Base-by-base conservation (phyloP, 805 yeast genomes). In the Metschnikowia kofuensis region DNA sequence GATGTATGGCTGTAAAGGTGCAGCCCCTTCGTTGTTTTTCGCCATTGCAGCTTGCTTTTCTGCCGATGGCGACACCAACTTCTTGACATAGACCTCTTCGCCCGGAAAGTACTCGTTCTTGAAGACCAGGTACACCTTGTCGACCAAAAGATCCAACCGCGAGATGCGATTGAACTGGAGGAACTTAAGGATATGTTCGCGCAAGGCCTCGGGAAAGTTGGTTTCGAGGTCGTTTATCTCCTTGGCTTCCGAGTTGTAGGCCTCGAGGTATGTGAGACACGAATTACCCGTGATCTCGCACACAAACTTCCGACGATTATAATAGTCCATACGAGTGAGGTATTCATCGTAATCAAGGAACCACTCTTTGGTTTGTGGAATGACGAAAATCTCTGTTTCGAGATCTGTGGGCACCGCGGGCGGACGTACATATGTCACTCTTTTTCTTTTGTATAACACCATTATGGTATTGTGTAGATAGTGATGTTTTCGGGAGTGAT, bases 211-310 rank as follows among this genome's bases (percentile, higher is more conserved):
- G 6, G 99, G 99, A 65, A 94, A 94, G 60, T 80, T 79, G 47
- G 77, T 74, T 60, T 90, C 96, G 45, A 92, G 89, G 52, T 79
- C 81, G 47, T 70, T 72, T 53, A 79, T 74, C 59, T 60, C 82
- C 49, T 61, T 66, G 42, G 51, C 77, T 69, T 92, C 99, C 50
- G 87, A 83, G 46, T 82, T 81, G 40, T 81, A 75, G 0, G 98
- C 99, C 60, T 94, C 95, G 64, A 91, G 91, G 64, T 80, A 94
- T 0, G 97, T 89, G 49, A 92, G 76, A 59, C 95, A 86, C 14
- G 97, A 85, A 60, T 89, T 88, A 12, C 99, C 99, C 0, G 97
- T 89, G 42, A 92, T 86, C 68, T 94, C 99, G 70, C 98, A 94
- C 11, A 90, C 94, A 68, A 94, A 94, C 64, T 89, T 87, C 56